Evolutionary conservation across 345 rosid species (phyloP).

Genomic region (Brassica incana): DNA sequence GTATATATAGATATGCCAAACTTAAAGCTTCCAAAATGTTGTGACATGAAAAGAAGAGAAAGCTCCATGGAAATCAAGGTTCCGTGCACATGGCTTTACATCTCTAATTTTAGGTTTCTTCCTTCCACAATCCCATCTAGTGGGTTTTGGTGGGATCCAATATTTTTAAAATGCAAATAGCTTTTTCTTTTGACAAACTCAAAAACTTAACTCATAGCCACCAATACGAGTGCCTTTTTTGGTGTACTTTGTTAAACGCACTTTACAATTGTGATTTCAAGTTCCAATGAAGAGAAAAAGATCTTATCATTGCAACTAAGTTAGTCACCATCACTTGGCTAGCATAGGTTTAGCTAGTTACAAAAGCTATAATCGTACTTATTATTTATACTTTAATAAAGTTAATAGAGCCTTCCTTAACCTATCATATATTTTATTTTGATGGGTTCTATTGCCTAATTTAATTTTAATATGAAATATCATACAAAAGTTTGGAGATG

Average conservation of each 20-base stretch:
- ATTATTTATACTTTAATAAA: constrained; percentile 33
- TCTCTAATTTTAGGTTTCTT: constrained; percentile 45
- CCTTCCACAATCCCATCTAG: constrained; percentile 25
- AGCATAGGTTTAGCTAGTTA: constrained; percentile 25
- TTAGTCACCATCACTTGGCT: constrained; percentile 38
- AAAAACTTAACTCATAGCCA: constrained; percentile 32
- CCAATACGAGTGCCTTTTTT: constrained; percentile 26
- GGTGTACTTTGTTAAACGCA: constrained; percentile 25
- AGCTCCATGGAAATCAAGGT: constrained; percentile 56
- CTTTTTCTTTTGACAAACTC: constrained; percentile 24
- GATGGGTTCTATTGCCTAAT: constrained; percentile 36
- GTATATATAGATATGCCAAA: constrained; percentile 46
- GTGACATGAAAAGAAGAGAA: constrained; percentile 65
- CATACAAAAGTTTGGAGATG: background rate
- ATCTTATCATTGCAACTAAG: constrained; percentile 30
- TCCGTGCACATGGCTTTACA: constrained; percentile 63
- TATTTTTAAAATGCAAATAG: background rate
- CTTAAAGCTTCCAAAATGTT: constrained; percentile 49
- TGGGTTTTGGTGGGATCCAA: constrained; percentile 42
- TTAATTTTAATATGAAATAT: background rate
- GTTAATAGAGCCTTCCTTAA: constrained; percentile 29
- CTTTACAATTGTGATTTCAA: constrained; percentile 40
- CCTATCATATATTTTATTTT: constrained; percentile 29
- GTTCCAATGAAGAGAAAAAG: constrained; percentile 33
- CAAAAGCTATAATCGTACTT: constrained; percentile 32